Conservation (phyloP, 768 basidiomycete species). For the Lepiota venenata region DNA sequence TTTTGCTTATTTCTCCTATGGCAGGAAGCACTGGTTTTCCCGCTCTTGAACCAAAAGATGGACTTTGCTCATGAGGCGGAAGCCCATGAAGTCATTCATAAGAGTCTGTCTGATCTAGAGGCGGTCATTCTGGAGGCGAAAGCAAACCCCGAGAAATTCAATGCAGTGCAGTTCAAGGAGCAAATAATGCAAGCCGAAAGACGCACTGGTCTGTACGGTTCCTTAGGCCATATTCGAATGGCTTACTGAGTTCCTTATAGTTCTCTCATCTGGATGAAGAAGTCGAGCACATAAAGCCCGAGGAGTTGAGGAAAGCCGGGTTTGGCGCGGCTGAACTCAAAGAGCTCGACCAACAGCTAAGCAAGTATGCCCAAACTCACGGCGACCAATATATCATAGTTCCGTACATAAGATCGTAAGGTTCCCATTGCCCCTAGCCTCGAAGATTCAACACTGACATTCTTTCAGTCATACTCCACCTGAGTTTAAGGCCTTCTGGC, state of each 20-base stretch:
- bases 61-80: conserved; percentile 3
- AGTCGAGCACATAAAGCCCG: conserved; percentile 5
- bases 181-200: background rate
- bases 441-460: background rate
- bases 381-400: conserved; percentile 6
- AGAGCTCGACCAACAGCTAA: background rate
- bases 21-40: conserved; percentile 2
- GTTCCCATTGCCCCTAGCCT: background rate
- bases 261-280: conserved; percentile 4
- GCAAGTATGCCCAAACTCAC: background rate
- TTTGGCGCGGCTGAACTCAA: conserved; percentile 1
- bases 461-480: background rate
- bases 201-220: background rate
- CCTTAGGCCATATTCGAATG: too few species aligned
- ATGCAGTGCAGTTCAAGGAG: background rate
- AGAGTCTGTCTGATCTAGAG: background rate
- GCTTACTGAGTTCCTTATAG: background rate
- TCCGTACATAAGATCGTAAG: conserved; percentile 5
- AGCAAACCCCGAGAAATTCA: conserved; percentile 2
- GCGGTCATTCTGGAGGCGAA: background rate
- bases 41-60: conserved; percentile 8
- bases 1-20: too few species aligned
- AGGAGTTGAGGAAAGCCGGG: background rate
- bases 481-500: conserved; percentile 2
- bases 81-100: background rate